These are phyloP conservation scores for Russula abietina DNA, from an alignment of 768 basidiomycete genomes.

Conservation along the genomic window DNA sequence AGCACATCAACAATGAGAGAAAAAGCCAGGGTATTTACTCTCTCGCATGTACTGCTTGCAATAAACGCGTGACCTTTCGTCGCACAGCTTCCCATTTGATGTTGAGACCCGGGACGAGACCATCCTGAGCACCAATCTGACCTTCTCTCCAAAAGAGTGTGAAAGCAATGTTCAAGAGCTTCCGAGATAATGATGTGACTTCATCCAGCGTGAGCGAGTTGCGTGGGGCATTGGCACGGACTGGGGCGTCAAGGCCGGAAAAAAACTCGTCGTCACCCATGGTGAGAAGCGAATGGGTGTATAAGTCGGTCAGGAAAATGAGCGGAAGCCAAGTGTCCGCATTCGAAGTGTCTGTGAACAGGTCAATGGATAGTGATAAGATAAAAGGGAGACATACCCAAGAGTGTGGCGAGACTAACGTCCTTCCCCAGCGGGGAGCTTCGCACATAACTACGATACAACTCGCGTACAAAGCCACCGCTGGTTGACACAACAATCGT, in stretches of 20 bases:
- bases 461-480: constrained; percentile 62
- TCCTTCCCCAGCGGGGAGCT: constrained; percentile 56
- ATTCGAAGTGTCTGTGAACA: constrained; percentile 39
- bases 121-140: constrained; percentile 36
- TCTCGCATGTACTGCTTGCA: constrained; percentile 78
- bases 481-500: constrained; percentile 46
- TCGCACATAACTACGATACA: constrained; percentile 66
- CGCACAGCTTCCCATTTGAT: constrained; percentile 64
- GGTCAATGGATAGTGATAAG: background rate
- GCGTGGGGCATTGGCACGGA: constrained; percentile 33
- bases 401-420: constrained; percentile 35
- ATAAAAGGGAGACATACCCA: constrained; percentile 33
- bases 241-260: constrained; percentile 32
- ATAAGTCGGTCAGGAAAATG: constrained; percentile 73
- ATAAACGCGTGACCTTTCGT: constrained; percentile 68
- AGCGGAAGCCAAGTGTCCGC: constrained; percentile 57
- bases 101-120: constrained; percentile 37
- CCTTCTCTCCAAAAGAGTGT: constrained; percentile 65
- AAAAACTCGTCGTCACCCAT: constrained; percentile 99
- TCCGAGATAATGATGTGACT: constrained; percentile 63
- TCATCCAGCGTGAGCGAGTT: constrained; percentile 85
- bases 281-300: constrained; percentile 77
- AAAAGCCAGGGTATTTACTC: constrained; percentile 51
- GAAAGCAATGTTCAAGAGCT: constrained; percentile 81
- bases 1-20: background rate